phyloP scores from a whole-genome alignment of 306 rosid genomes.

The Calophaca sinica region DNA sequence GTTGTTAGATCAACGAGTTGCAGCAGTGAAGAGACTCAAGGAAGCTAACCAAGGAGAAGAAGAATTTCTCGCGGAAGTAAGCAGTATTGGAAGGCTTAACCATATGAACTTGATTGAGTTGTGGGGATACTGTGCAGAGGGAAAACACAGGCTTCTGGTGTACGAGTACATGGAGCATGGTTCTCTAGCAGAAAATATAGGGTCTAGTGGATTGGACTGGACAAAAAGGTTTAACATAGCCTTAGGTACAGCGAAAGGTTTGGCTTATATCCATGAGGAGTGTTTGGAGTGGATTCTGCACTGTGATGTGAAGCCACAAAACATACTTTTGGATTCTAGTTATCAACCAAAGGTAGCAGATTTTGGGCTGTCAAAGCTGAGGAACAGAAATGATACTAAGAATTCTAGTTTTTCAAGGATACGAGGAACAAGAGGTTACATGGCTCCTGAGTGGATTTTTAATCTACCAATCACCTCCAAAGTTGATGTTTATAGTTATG shows the following conservation, averaged over 20 bases:
- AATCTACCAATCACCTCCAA: slow-evolving; percentile 67
- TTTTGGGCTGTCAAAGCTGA: slow-evolving; percentile 65
- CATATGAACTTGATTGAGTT: slow-evolving; percentile 68
- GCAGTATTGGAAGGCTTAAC: slow-evolving; percentile 64
- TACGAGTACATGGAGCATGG: slow-evolving; percentile 66
- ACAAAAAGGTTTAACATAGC: slow-evolving; percentile 59
- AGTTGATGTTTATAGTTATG: slow-evolving; percentile 74
- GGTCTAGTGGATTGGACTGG: slow-evolving; percentile 53
- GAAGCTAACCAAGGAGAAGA: slow-evolving; percentile 62
- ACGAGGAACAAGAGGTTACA: slow-evolving; percentile 74
- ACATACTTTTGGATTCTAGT: no score
- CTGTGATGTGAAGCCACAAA: no score
- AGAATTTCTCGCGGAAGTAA: slow-evolving; percentile 68
- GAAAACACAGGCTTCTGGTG: slow-evolving; percentile 66
- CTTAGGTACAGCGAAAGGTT: slow-evolving; percentile 61
- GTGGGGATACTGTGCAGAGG: slow-evolving; percentile 70
- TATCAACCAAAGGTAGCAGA: slow-evolving; percentile 12
- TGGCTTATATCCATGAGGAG: slow-evolving; percentile 73
- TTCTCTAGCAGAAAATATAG: slow-evolving; percentile 51
- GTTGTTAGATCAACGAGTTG: slow-evolving; percentile 52
- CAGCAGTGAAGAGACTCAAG: slow-evolving; percentile 57
- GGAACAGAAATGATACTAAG: slow-evolving; percentile 48
- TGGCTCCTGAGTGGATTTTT: slow-evolving; percentile 77
- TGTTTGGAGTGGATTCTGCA: slow-evolving; percentile 60
- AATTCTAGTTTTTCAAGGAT: slow-evolving; percentile 52